A percentile compares a stretch with the other conserved stretches of the same genome.
Conservation (phyloP, 2,329 filamentous ascomycete species). For the Sclerotinia glacialis region DNA sequence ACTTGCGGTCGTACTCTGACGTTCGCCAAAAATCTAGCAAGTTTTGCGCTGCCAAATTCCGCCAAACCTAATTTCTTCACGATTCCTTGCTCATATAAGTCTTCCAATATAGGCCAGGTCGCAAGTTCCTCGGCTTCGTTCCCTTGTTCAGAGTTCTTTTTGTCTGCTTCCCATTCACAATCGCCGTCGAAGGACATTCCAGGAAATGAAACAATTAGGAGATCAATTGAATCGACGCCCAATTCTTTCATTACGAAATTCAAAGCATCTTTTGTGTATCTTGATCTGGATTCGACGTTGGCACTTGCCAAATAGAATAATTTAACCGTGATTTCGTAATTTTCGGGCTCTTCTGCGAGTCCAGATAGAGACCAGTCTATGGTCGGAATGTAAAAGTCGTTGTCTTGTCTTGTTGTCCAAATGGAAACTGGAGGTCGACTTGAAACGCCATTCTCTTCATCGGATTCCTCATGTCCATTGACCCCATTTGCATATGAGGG, state of each 20-base stretch:
- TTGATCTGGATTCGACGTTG: constrained; percentile 59
- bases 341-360: constrained; percentile 73
- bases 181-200: constrained; percentile 91
- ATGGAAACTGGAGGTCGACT: constrained; percentile 39
- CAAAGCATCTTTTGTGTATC: constrained; percentile 75
- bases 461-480: constrained; percentile 37
- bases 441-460: constrained; percentile 35
- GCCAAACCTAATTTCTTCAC: constrained; percentile 78
- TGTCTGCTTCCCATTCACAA: constrained; percentile 74
- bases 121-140: constrained; percentile 65
- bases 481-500: constrained; percentile 42
- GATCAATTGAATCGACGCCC: constrained; percentile 70
- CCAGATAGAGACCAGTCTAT: constrained; percentile 70
- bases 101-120: constrained; percentile 72
- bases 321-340: constrained; percentile 95
- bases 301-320: constrained; percentile 84
- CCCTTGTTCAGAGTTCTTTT: constrained; percentile 58
- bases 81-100: constrained; percentile 65
- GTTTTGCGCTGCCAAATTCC: constrained; percentile 84
- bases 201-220: constrained; percentile 90
- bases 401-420: constrained; percentile 67
- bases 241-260: constrained; percentile 77
- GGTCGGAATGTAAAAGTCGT: constrained; percentile 71
- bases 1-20: constrained; percentile 74
- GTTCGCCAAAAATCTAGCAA: constrained; percentile 71